Evolutionary conservation across 768 basidiomycete species (phyloP), one percentile per base, ranked within the genome.

Genomic region (Guyanaporus albipodus): DNA sequence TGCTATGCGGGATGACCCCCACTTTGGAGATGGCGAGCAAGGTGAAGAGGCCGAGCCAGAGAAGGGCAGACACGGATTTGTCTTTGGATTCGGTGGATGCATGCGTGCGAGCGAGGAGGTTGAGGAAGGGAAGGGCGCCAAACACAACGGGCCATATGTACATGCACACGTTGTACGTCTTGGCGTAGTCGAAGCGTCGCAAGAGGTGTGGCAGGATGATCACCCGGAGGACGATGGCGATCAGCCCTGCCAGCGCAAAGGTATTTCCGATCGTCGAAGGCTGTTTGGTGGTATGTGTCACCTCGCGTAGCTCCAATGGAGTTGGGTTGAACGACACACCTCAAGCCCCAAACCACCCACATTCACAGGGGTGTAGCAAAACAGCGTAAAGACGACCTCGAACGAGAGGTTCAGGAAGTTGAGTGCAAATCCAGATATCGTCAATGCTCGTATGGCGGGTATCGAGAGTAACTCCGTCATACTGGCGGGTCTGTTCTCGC

Each of bases 321-420:
- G 12, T 2, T 27, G 26, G 38, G 38, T 54, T 73, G 53, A 53
- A 42, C 5, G 5, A 17, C 55, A 47, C 18, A 82, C 83, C 23
- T 75, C 68, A 46, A 83, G 77, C 4, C 70, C 69, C 7, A 85
- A 66, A 5, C 83, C 83, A 6, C 83, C 83, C 0, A 69, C 55
- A 28, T 67, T 48, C 14, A 85, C 59, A 14, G 79, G 70, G 4
- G 83, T 77, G 56, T 82, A 86, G 49, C 78, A 82, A 55, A 80
- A 81, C n/a, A 85, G 71, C 6, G 80, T 76, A 53, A 84, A 83
- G 4, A 82, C 73, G 6, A 79, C 78, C 42, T 83, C 80, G 54
- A 81, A 85, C 1, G 74, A 73, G 0, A 77, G 77, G 14, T 70
- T 70, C 52, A 77, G 67, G 64, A 79, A 81, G 40, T 68, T 70